phyloP scores from a whole-genome alignment of 805 yeast genomes.

The Myxozyma mucilagina region DNA sequence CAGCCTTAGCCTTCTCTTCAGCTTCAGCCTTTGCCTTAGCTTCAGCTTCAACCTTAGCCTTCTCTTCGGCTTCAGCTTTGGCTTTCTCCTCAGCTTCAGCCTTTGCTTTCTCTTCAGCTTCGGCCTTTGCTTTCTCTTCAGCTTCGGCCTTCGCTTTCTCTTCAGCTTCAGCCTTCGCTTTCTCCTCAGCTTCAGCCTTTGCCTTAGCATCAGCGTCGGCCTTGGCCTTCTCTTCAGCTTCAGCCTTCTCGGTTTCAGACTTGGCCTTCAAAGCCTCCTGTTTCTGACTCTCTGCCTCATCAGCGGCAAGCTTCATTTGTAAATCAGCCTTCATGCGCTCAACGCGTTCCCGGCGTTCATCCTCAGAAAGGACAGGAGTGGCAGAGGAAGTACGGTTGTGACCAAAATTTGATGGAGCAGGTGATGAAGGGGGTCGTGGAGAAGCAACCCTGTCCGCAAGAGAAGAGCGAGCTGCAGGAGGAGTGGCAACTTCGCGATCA shows the following conservation, averaged over 20 bases:
- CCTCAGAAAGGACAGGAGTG: slow-evolving; percentile 29
- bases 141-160: slow-evolving; percentile 12
- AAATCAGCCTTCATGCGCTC: slow-evolving; percentile 26
- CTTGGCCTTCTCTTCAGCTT: slow-evolving; percentile 26
- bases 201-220: slow-evolving; percentile 31
- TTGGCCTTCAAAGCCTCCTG: slow-evolving; percentile 16
- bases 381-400: slow-evolving; percentile 19
- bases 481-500: slow-evolving; percentile 10
- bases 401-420: slow-evolving; percentile 16
- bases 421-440: slow-evolving; percentile 10
- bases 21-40: slow-evolving; percentile 18
- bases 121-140: slow-evolving; percentile 30
- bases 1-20: slow-evolving; percentile 5
- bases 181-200: slow-evolving; percentile 27
- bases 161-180: slow-evolving; percentile 20
- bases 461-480: slow-evolving; percentile 4
- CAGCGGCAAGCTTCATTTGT: slow-evolving; percentile 17
- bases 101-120: slow-evolving; percentile 3
- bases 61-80: not conserved
- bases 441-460: slow-evolving; percentile 5
- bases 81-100: slow-evolving; percentile 28
- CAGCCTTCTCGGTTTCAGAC: slow-evolving; percentile 17
- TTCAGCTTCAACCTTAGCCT: slow-evolving; percentile 24
- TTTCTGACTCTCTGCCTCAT: slow-evolving; percentile 16
- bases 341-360: slow-evolving; percentile 29